Evolutionary conservation across 495 filamentous ascomycete species (phyloP).

Genomic region (Hamigera avellanea): DNA sequence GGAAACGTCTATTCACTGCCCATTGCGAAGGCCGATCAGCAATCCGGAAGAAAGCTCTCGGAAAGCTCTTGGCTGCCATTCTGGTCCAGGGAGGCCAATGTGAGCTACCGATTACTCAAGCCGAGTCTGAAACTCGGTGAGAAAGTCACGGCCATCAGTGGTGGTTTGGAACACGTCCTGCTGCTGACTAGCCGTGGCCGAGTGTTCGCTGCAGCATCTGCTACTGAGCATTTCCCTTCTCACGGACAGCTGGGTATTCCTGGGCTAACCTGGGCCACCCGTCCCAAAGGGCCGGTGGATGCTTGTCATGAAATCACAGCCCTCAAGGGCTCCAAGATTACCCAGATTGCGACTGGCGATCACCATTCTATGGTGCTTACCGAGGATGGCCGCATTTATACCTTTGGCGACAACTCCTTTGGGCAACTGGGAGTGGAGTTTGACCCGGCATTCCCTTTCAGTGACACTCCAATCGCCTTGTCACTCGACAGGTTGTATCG

Average conservation of each 20-base stretch:
- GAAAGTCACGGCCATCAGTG: constrained; percentile 57
- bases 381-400: constrained; percentile 62
- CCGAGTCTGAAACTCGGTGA: constrained; percentile 65
- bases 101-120: constrained; percentile 61
- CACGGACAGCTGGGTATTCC: constrained; percentile 81
- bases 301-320: constrained; percentile 62
- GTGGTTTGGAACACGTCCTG: constrained; percentile 75
- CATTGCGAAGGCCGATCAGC: constrained; percentile 60
- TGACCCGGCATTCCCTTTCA: constrained; percentile 42
- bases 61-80: constrained; percentile 70
- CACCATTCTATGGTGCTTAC: constrained; percentile 75
- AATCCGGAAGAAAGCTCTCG: constrained; percentile 43
- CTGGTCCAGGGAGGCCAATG: constrained; percentile 42
- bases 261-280: constrained; percentile 65
- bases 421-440: constrained; percentile 77
- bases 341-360: constrained; percentile 71
- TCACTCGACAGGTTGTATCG: constrained; percentile 60
- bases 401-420: constrained; percentile 80
- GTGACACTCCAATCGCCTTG: constrained; percentile 58
- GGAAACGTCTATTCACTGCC: constrained; percentile 85
- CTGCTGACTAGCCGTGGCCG: constrained; percentile 78
- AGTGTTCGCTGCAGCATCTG: constrained; percentile 73
- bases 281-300: constrained; percentile 70
- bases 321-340: constrained; percentile 50
- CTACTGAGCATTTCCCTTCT: constrained; percentile 63